Evolutionary conservation across 768 basidiomycete species (phyloP).

Genomic region (Boletales sp.): DNA sequence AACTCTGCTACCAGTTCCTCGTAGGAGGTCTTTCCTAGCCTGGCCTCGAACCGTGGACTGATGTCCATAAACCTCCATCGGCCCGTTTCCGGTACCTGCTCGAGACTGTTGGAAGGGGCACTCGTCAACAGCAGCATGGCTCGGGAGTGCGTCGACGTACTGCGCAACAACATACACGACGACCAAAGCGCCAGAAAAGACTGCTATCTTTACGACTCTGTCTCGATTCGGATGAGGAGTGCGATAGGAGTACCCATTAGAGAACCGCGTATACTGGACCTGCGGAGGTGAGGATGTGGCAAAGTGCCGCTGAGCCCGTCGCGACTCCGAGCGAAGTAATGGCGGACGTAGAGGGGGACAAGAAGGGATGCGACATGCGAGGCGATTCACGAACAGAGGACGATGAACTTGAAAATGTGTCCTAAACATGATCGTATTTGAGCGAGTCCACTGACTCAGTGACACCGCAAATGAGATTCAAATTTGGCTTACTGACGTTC

Average conservation of each 20-base stretch:
- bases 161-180: slow-evolving; percentile 28
- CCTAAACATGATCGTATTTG: slow-evolving; percentile 8
- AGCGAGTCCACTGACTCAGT: no score
- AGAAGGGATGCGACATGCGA: background rate
- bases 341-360: background rate
- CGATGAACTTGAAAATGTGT: background rate
- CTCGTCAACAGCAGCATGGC: background rate
- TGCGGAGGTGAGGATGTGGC: slow-evolving; percentile 17
- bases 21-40: slow-evolving; percentile 42
- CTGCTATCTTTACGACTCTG: slow-evolving; percentile 11
- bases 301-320: slow-evolving; percentile 11
- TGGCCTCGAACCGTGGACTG: slow-evolving; percentile 51
- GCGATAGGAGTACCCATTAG: slow-evolving; percentile 7
- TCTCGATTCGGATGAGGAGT: slow-evolving; percentile 6
- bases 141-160: slow-evolving; percentile 13
- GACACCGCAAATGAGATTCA: no score
- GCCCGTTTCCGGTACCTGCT: slow-evolving; percentile 83
- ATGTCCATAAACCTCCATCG: slow-evolving; percentile 88
- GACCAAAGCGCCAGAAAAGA: slow-evolving; percentile 18
- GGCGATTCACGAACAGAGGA: background rate
- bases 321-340: background rate
- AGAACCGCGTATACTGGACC: slow-evolving; percentile 28
- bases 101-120: slow-evolving; percentile 48
- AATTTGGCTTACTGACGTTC: no score
- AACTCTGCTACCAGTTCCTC: slow-evolving; percentile 50